Evolutionary conservation across 306 rosid species (phyloP).

Genomic region (Rubus parviflorus): DNA sequence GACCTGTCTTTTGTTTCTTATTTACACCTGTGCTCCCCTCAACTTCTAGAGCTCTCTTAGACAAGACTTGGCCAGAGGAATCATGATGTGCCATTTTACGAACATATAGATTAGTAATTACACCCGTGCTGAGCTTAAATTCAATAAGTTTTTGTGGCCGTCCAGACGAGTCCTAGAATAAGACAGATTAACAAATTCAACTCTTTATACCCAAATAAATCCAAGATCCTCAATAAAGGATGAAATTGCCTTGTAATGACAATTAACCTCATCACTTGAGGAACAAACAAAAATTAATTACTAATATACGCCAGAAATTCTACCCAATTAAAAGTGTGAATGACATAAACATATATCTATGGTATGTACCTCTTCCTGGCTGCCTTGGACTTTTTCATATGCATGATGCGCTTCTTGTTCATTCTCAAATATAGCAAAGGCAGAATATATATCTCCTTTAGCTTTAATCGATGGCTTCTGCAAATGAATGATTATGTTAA

Average conservation of each 20-base stretch:
- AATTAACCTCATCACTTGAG: background rate
- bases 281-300: background rate
- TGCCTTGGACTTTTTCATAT: constrained; percentile 53
- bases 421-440: constrained; percentile 55
- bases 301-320: background rate
- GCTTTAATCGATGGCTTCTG: constrained; percentile 51
- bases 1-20: constrained; percentile 54
- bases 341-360: background rate
- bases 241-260: background rate
- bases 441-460: constrained; percentile 50
- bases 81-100: constrained; percentile 46
- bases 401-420: constrained; percentile 60
- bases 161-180: constrained; percentile 60
- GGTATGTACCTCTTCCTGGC: constrained; percentile 45
- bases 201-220: background rate
- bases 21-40: constrained; percentile 29
- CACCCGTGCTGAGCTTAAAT: constrained; percentile 38
- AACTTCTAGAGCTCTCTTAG: constrained; percentile 54
- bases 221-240: background rate
- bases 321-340: background rate
- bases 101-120: constrained; percentile 34
- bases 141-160: constrained; percentile 54
- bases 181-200: background rate
- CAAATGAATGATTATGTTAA: constrained; percentile 26
- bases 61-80: constrained; percentile 5